Evolutionary conservation across 306 rosid species (phyloP).

Genomic region (Mucuna pruriens): DNA sequence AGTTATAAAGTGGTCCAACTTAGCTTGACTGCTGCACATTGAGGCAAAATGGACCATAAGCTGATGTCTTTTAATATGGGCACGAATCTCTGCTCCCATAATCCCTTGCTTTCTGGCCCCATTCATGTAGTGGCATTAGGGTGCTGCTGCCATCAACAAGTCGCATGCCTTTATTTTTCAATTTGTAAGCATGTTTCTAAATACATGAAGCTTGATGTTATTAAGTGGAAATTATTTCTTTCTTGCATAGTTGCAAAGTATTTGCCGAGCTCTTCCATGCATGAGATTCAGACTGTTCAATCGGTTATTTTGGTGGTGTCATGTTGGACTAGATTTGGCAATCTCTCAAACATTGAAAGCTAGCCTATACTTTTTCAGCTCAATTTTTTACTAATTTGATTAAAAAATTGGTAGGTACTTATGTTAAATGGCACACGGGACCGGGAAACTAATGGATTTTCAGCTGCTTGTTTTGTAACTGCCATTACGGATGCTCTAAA

Average conservation of each 20-base stretch:
- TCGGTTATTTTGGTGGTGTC: slow-evolving; percentile 17
- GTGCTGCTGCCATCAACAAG: slow-evolving; percentile 3
- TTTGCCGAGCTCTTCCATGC: slow-evolving; percentile 3
- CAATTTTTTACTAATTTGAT: slow-evolving; percentile 10
- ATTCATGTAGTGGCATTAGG: slow-evolving; percentile 14
- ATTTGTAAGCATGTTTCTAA: slow-evolving; percentile 28
- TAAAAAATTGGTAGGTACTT: slow-evolving; percentile 59
- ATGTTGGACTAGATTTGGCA: slow-evolving; percentile 15
- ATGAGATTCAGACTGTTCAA: slow-evolving; percentile 11
- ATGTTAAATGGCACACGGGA: slow-evolving; percentile 77
- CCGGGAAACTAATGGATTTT: slow-evolving; percentile 83
- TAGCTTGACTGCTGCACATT: slow-evolving; percentile 15
- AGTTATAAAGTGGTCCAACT: neutral
- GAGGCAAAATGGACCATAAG: slow-evolving; percentile 28
- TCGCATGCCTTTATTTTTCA: slow-evolving; percentile 3
- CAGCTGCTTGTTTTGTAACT: slow-evolving; percentile 82
- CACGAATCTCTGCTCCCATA: neutral
- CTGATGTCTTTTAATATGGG: slow-evolving; percentile 31
- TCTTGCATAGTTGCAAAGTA: slow-evolving; percentile 20
- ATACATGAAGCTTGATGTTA: slow-evolving; percentile 18
- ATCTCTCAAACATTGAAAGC: slow-evolving; percentile 21
- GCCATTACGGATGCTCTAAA: slow-evolving; percentile 89
- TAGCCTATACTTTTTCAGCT: slow-evolving; percentile 24
- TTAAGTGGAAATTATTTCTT: slow-evolving; percentile 8
- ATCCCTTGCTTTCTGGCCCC: neutral